Percentiles rank a stretch among this genome's conserved stretches.
These are phyloP conservation scores for Naganishia kalamii DNA, from an alignment of 768 basidiomycete species.

Conservation along the genomic window DNA sequence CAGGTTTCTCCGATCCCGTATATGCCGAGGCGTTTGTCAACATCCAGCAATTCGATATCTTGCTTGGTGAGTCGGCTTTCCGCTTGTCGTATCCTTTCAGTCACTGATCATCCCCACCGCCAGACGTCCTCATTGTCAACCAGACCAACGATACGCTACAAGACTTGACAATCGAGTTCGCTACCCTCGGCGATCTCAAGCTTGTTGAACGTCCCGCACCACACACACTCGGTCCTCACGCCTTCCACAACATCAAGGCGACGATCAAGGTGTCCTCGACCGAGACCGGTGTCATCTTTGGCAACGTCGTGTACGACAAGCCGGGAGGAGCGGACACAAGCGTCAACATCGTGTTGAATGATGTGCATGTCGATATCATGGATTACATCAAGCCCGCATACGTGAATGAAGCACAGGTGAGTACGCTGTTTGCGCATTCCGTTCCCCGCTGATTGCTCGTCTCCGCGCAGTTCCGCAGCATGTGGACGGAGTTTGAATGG, in stretches of 20 bases:
- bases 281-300: slow-evolving; percentile 97
- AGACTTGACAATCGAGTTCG: slow-evolving; percentile 94
- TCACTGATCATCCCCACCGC: background rate
- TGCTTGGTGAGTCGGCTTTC: slow-evolving; percentile 57
- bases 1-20: slow-evolving; percentile 95
- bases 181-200: slow-evolving; percentile 92
- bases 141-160: slow-evolving; percentile 90
- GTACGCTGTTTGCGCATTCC: slow-evolving; percentile 22
- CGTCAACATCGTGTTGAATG: slow-evolving; percentile 74
- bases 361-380: slow-evolving; percentile 98
- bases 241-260: slow-evolving; percentile 97
- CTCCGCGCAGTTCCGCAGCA: slow-evolving; percentile 55
- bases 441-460: slow-evolving; percentile 1
- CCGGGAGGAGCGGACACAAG: slow-evolving; percentile 71
- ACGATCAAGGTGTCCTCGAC: slow-evolving; percentile 98
- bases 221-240: slow-evolving; percentile 88
- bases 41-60: slow-evolving; percentile 94
- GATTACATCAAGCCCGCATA: slow-evolving; percentile 95
- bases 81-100: background rate
- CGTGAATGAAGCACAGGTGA: slow-evolving; percentile 86
- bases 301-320: slow-evolving; percentile 93
- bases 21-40: slow-evolving; percentile 97
- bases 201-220: slow-evolving; percentile 91
- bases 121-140: slow-evolving; percentile 93
- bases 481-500: slow-evolving; percentile 99